Evolutionary conservation across 192 early-diverging fungal genomes (phyloP), one percentile per base, ranked within the genome.

Genomic region (Diversispora eburnea): DNA sequence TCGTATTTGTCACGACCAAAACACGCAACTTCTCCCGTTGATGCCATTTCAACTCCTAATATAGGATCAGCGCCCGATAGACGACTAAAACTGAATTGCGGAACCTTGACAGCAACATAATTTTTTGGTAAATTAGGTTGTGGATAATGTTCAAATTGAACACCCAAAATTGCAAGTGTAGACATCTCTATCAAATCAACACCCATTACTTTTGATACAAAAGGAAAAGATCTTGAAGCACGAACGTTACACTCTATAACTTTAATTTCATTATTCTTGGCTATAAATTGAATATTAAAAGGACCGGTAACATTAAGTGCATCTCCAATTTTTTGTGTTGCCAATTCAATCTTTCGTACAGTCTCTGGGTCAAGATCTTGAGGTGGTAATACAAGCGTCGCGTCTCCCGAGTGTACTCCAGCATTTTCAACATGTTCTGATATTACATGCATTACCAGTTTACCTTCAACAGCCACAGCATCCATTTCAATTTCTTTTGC

Each of bases 211-310:
- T 99, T 99, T 77, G 94, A 96, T 17, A 98, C 94, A 70, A 97
- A 99, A 57, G 95, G 97, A 90, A 99, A 95, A 1, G 97, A 99
- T 9, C 95, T 93, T 43, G 97, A 96, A 0, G 97, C 95, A 63
- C 97, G 93, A 62, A 99, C 80, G 80, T 99, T 99, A 85, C 97
- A 99, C 85, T 97, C 97, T 67, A 99, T 99, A 46, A 97, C 97
- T 86, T 97, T 97, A 60, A 99, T 84, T 60, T 80, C 75, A 65
- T 74, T 65, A 17, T 65, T 71, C 69, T 75, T 60, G 43, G 80
- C 79, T 77, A 99, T 97, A 69, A 99, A 84, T 82, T 99, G 97
- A 92, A 99, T 99, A 83, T 99, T 99, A 92, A 91, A 99, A 3
- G 97, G 95, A 9, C 97, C 95, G n/a, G 95, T 95, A 81, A 98